Evolutionary conservation across 345 rosid species (phyloP).

Genomic region (Murraya paniculata): DNA sequence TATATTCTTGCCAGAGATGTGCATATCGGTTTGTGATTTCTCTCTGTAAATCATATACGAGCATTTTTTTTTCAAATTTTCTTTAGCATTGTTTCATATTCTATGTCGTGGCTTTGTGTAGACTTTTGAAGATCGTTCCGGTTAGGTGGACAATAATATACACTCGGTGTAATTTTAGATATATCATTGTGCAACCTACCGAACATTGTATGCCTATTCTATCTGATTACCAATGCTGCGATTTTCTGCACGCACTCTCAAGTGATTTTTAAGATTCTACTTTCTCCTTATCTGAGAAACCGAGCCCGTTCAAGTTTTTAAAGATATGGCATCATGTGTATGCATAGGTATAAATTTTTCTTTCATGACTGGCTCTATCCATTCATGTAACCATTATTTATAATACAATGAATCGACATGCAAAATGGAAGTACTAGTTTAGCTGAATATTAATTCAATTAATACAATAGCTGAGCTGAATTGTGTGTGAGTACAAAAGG

Average conservation of each 20-base stretch:
- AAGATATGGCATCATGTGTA: background rate
- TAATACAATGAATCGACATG: background rate
- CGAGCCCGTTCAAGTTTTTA: background rate
- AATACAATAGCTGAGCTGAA: constrained; percentile 5
- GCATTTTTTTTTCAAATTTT: constrained; percentile 11
- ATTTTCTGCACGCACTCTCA: too few species aligned
- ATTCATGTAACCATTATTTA: too few species aligned
- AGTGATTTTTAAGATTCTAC: background rate
- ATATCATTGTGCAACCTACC: background rate
- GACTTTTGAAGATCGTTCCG: background rate
- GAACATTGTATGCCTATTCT: too few species aligned
- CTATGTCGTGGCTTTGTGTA: constrained; percentile 1
- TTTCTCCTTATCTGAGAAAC: background rate
- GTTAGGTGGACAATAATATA: background rate
- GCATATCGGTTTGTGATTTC: constrained; percentile 32
- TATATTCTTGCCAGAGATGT: constrained; percentile 35
- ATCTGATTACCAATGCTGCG: too few species aligned
- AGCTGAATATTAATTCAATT: background rate
- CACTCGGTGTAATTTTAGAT: background rate
- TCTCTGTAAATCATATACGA: constrained; percentile 35
- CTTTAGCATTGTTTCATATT: constrained; percentile 20
- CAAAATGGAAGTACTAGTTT: too few species aligned
- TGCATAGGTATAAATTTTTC: background rate
- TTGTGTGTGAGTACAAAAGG: background rate
- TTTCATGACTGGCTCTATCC: too few species aligned